Conservation (phyloP, 192 early-diverging fungal genomes). For the Entophlyctis helioformis region DNA sequence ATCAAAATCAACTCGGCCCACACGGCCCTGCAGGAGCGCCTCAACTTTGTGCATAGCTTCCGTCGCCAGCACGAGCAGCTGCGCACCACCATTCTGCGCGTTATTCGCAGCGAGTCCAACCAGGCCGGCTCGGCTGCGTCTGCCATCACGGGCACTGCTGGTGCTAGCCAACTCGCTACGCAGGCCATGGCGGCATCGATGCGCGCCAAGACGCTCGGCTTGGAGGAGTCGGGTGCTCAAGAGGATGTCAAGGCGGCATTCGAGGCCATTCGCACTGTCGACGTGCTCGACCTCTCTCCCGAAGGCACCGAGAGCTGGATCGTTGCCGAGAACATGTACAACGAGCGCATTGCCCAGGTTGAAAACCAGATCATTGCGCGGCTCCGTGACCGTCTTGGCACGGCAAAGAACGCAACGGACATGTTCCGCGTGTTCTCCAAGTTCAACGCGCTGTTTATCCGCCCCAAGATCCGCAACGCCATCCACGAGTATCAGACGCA, state of each 20-base stretch:
- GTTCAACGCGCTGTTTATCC: constrained; percentile 98
- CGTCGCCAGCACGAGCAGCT: constrained; percentile 96
- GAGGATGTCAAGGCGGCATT: constrained; percentile 86
- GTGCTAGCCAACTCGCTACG: no score
- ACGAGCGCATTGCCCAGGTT: constrained; percentile 85
- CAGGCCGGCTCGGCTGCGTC: background rate
- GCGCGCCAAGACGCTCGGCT: no score
- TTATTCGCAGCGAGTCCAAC: constrained; percentile 55
- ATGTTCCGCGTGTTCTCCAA: constrained; percentile 99
- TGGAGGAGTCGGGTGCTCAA: constrained; percentile 67
- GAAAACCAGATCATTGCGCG: constrained; percentile 96
- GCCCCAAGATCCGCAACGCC: constrained; percentile 98
- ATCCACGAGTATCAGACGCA: constrained; percentile 99
- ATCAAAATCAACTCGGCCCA: constrained; percentile 92
- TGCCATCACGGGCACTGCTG: no score
- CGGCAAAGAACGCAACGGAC: constrained; percentile 91
- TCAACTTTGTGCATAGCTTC: constrained; percentile 82
- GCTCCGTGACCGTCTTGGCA: constrained; percentile 86
- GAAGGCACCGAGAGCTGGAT: constrained; percentile 94
- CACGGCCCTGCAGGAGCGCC: constrained; percentile 83
- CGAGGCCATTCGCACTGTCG: constrained; percentile 83
- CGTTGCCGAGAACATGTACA: constrained; percentile 79
- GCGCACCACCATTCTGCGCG: constrained; percentile 87
- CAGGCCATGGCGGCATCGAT: no score
- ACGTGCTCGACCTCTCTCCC: constrained; percentile 85